Percentiles rank a stretch among this genome's conserved stretches.
These are phyloP conservation scores for Colletotrichum truncatum DNA, from an alignment of 2,329 filamentous ascomycete species.

Conservation along the genomic window DNA sequence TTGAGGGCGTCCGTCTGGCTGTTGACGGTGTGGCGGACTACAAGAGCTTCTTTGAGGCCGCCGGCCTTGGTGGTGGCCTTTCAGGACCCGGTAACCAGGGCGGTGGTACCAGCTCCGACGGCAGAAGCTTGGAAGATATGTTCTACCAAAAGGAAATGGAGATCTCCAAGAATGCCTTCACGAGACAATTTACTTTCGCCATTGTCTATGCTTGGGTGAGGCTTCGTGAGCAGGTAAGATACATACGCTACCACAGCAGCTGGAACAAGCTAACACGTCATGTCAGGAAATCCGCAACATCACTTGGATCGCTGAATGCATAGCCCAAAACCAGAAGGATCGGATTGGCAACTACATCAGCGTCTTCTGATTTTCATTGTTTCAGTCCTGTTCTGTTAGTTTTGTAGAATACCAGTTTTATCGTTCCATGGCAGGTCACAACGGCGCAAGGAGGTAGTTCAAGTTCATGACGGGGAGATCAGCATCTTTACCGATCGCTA, in stretches of 20 bases:
- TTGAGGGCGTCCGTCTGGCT: slow-evolving; percentile 91
- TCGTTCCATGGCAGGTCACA: slow-evolving; percentile 40
- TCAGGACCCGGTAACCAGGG: slow-evolving; percentile 85
- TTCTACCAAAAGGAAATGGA: slow-evolving; percentile 99
- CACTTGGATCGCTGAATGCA: slow-evolving; percentile 99
- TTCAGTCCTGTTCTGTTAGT: slow-evolving; percentile 38
- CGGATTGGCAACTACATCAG: slow-evolving; percentile 99
- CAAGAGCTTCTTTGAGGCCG: slow-evolving; percentile 94
- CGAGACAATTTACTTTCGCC: slow-evolving; percentile 92
- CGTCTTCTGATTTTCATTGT: slow-evolving; percentile 73
- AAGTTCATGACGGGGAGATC: slow-evolving; percentile 32
- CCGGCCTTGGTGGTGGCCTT: slow-evolving; percentile 77
- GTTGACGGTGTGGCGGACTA: slow-evolving; percentile 95
- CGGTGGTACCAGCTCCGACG: slow-evolving; percentile 80
- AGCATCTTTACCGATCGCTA: slow-evolving; percentile 35
- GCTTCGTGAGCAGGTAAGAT: slow-evolving; percentile 91
- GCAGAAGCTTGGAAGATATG: slow-evolving; percentile 92
- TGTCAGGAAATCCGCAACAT: slow-evolving; percentile 97
- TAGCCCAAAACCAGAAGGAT: slow-evolving; percentile 99
- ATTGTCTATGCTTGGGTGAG: slow-evolving; percentile 99
- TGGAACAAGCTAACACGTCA: slow-evolving; percentile 41
- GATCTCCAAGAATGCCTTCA: slow-evolving; percentile 93
- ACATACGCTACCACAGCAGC: slow-evolving; percentile 9
- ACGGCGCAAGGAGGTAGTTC: slow-evolving; percentile 40
- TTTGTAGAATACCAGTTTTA: slow-evolving; percentile 53